Base-by-base conservation (phyloP, 805 yeast species). In the Lipomyces chichibuensis region DNA sequence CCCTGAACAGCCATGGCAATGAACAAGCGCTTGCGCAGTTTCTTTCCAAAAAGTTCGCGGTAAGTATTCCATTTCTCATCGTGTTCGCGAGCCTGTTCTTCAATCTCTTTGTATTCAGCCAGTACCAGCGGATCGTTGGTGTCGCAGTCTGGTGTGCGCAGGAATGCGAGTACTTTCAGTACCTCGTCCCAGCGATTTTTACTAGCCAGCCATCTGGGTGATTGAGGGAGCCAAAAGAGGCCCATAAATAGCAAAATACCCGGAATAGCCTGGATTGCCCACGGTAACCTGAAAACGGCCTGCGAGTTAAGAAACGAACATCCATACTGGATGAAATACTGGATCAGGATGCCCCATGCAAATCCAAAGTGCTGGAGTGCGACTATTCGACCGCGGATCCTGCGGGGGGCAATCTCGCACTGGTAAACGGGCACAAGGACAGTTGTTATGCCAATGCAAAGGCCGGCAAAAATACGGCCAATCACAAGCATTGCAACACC, bases 1-100 rank as follows among this genome's bases (percentile, higher is more conserved):
- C 59, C 92, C 96, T 78, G 92, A 80, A 1, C 97, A 97, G 1
- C 97, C 97, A 79, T 92, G 92, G 78, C 92, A 92, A 0, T 95
- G 88, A 63, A 92, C 97, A 82, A 92, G 91, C 80, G 91, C 86
- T 75, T 91, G 96, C 2, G 97, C 88, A 52, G 75, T 92, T 49
- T 49, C 53, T 49, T 49, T 2, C 53, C 7, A n/a, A 49, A 49
- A 5, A 49, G 20, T 49, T 49, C 53, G 11, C 53, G 23, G 20
- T 49, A 49, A 25, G 25, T 23, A 25, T 23, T 49, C 23, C 13
- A 49, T 8, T 14, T 5, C 53, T 49, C 96, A 57, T 89, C 78
- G 66, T 97, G 82, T 62, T 89, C 88, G 35, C 91, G 77, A 4
- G 92, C 91, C 32, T 87, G 84, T 75, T 90, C 95, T 78, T 92